These are phyloP conservation scores for Arthrobotrys conoides DNA, from an alignment of 2,329 filamentous ascomycete genomes.

Conservation along the genomic window DNA sequence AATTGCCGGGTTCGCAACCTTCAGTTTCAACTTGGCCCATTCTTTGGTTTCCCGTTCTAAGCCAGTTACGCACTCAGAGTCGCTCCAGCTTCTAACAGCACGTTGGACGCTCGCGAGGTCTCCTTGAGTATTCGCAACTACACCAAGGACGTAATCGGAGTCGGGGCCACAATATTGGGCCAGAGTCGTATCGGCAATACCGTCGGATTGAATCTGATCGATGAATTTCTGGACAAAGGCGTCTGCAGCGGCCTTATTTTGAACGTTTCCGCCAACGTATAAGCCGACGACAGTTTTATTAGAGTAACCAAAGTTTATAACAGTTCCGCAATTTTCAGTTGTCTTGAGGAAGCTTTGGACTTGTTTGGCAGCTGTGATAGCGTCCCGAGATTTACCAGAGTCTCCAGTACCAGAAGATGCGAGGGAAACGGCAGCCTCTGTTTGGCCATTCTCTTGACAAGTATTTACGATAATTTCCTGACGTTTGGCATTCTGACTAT, in stretches of 20 bases:
- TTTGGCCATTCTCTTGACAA: slow-evolving; percentile 1
- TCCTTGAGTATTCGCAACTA: slow-evolving; percentile 23
- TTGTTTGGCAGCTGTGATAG: slow-evolving; percentile 8
- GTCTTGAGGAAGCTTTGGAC: slow-evolving; percentile 26
- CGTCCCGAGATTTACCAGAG: slow-evolving; percentile 13
- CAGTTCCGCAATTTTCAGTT: slow-evolving; percentile 10
- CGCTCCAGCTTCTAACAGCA: slow-evolving; percentile 32
- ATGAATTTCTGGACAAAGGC: slow-evolving; percentile 34
- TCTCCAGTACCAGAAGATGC: slow-evolving; percentile 10
- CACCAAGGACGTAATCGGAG: slow-evolving; percentile 35
- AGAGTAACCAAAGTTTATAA: slow-evolving; percentile 35
- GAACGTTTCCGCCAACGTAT: slow-evolving; percentile 25
- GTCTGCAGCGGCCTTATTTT: slow-evolving; percentile 27
- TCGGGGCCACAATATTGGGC: slow-evolving; percentile 32
- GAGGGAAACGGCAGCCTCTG: slow-evolving; percentile 10
- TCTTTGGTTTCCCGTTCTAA: slow-evolving; percentile 9
- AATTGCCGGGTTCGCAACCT: slow-evolving; percentile 17
- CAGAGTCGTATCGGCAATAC: slow-evolving; percentile 31
- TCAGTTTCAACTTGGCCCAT: slow-evolving; percentile 24
- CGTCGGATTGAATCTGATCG: slow-evolving; percentile 18
- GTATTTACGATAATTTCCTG: slow-evolving; percentile 18
- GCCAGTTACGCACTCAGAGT: slow-evolving; percentile 22
- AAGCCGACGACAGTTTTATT: slow-evolving; percentile 21
- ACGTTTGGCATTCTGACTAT: slow-evolving; percentile 10
- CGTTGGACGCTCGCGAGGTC: slow-evolving; percentile 26